phyloP scores from a whole-genome alignment of 257 asterid genomes.

The Ajuga chamaepitys region DNA sequence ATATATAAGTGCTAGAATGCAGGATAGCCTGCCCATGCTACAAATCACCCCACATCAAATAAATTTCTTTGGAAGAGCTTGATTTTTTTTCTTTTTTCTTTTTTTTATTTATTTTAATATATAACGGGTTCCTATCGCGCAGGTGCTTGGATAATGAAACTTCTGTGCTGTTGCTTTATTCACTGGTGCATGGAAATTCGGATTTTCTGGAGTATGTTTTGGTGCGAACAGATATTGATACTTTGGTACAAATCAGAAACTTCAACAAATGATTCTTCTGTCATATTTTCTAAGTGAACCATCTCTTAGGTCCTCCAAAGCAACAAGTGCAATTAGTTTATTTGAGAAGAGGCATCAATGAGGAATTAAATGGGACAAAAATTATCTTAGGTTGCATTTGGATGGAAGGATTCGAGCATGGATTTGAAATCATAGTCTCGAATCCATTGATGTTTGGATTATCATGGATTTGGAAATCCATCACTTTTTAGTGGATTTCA shows the following conservation, averaged over 20 bases:
- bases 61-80: no score
- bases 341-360: constrained; percentile 1
- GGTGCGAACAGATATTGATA: constrained; percentile 97
- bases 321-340: background rate
- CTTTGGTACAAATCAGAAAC: constrained; percentile 57
- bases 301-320: background rate
- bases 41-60: constrained; percentile 1
- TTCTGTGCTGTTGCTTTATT: constrained; percentile 84
- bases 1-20: background rate
- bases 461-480: no score
- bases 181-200: constrained; percentile 89
- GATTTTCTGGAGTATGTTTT: constrained; percentile 87
- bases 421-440: no score
- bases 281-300: constrained; percentile 2
- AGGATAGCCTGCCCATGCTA: background rate
- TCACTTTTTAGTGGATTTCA: no score
- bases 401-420: no score
- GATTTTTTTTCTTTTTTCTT: no score
- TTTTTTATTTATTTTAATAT: background rate
- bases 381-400: no score
- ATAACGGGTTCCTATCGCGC: background rate
- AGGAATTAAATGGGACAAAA: background rate
- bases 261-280: background rate
- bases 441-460: no score
- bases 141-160: constrained; percentile 88